Evolutionary conservation across 2,329 filamentous ascomycete species (phyloP), one percentile per base, ranked within the genome.

Genomic region (Fusarium liriodendri): DNA sequence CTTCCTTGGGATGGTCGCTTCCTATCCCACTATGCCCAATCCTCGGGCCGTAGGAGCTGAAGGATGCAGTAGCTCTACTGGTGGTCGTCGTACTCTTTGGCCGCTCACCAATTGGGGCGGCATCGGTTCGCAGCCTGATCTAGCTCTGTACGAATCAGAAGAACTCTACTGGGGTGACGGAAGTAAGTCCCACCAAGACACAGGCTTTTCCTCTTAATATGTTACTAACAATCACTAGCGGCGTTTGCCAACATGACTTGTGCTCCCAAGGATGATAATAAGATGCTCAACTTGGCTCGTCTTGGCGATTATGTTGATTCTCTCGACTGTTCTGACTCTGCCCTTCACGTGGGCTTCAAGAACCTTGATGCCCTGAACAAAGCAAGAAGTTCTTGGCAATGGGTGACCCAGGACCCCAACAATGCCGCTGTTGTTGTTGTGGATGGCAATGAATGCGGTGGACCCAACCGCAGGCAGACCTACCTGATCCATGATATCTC

Each of bases 241-340:
- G 54, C 33, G 20, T 58, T 58, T 58, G n/a, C 54, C 54, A 58
- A 58, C 22, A 58, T 58, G 54, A 58, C 54, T 58, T 58, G 54
- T 58, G 9, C 33, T 18, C 54, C 54, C 14, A 58, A 40, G 54
- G 54, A 58, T 38, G 33, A 58, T 37, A 58, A 58, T 10, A 58
- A 37, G 54, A 58, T 58, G 54, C 54, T 58, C 54, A 58, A 58
- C 54, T 13, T 58, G 54, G 54, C 54, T 38, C 54, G 54, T 58
- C 54, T 58, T 58, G 54, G 54, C 11, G 54, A 58, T 27, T 58
- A 25, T 9, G 54, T 58, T 25, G 29, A 58, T 38, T 58, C 54
- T 40, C 54, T 58, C 54, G 54, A 58, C 33, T 58, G 54, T 58
- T 58, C 54, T 6, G 16, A 58, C 29, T 18, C n/a, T 58, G 54